phyloP scores from a whole-genome alignment of 345 rosid species.

The Brassica napus region DNA sequence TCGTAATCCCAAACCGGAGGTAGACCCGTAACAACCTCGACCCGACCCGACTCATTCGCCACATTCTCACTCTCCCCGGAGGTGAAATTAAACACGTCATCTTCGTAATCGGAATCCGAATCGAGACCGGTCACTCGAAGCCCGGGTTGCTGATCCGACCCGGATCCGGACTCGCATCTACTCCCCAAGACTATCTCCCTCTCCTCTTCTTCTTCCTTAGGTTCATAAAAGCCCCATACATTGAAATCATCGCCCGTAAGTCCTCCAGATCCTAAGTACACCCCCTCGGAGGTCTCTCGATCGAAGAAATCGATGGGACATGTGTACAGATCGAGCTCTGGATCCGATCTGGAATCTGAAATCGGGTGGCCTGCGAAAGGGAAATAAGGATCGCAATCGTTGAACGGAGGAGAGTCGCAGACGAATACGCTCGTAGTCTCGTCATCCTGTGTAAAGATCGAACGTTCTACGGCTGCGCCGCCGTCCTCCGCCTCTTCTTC shows the following conservation, averaged over 20 bases:
- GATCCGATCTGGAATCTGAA: slow-evolving; percentile 36
- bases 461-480: background rate
- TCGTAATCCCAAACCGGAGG: slow-evolving; percentile 35
- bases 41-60: slow-evolving; percentile 30
- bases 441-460: background rate
- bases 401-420: slow-evolving; percentile 18
- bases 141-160: slow-evolving; percentile 37
- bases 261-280: slow-evolving; percentile 27
- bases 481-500: slow-evolving; percentile 31
- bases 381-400: slow-evolving; percentile 37
- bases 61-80: slow-evolving; percentile 21
- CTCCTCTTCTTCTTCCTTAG: slow-evolving; percentile 21
- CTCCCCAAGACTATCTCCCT: slow-evolving; percentile 34
- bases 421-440: slow-evolving; percentile 12
- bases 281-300: slow-evolving; percentile 34
- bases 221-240: slow-evolving; percentile 36
- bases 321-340: slow-evolving; percentile 20
- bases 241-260: slow-evolving; percentile 29
- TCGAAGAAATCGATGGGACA: slow-evolving; percentile 29
- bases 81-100: slow-evolving; percentile 36
- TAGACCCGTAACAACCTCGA: slow-evolving; percentile 31
- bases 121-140: slow-evolving; percentile 50
- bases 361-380: slow-evolving; percentile 32
- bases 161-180: slow-evolving; percentile 9
- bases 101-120: slow-evolving; percentile 55